Percentiles rank a stretch among this genome's conserved stretches.
These are phyloP conservation scores for Phoma herbarum DNA, from an alignment of 2,329 filamentous ascomycete species.

Conservation along the genomic window DNA sequence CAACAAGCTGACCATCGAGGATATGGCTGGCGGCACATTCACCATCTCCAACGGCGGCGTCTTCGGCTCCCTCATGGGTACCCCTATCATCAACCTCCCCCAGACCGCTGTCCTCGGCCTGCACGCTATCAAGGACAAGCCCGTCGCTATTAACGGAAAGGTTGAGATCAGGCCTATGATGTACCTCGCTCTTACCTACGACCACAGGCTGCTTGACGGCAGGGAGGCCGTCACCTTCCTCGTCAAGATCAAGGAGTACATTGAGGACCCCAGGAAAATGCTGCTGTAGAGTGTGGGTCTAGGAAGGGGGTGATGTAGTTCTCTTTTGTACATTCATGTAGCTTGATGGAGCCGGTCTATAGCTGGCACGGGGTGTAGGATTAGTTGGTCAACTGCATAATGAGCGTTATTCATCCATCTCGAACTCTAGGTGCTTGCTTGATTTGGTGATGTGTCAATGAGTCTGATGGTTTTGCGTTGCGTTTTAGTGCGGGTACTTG, in stretches of 20 bases:
- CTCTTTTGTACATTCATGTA: constrained; percentile 20
- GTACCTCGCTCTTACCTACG: constrained; percentile 97
- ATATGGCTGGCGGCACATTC: constrained; percentile 98
- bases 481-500: background rate
- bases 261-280: constrained; percentile 95
- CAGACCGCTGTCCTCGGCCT: constrained; percentile 91
- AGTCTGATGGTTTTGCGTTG: background rate
- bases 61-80: constrained; percentile 96
- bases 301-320: constrained; percentile 1
- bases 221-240: constrained; percentile 96
- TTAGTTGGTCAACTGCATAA: constrained; percentile 24
- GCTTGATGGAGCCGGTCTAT: constrained; percentile 9
- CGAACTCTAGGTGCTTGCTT: background rate
- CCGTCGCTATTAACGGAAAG: constrained; percentile 90
- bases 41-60: constrained; percentile 98
- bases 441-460: background rate
- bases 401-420: constrained; percentile 21
- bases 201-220: constrained; percentile 94
- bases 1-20: constrained; percentile 96
- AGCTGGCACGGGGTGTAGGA: constrained; percentile 18
- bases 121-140: constrained; percentile 95
- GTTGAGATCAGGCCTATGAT: constrained; percentile 98
- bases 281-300: constrained; percentile 61
- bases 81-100: constrained; percentile 96
- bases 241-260: constrained; percentile 96